Base-by-base conservation (phyloP, 2,329 filamentous ascomycete species). In the Chaetomiaceae sp. region DNA sequence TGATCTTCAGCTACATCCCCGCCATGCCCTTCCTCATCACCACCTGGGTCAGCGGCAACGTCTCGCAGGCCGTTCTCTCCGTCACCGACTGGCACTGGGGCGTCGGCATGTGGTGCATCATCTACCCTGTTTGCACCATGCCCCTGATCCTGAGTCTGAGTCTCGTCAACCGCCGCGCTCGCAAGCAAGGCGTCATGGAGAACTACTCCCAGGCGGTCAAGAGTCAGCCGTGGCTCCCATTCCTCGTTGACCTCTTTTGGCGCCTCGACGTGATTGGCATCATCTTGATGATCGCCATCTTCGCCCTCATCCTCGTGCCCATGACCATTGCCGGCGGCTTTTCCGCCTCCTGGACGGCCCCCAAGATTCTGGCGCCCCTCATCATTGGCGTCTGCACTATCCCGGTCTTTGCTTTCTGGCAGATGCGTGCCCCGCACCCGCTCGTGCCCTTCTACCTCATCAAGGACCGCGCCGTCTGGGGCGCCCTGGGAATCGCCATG, bases 1-100 rank as follows among this genome's bases (percentile, higher is more conserved):
- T 86, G 8, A 70, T 86, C 58, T 85, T 84, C 69, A 82, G 78
- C 42, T 86, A 83, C 60, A 72, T 86, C 53, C 80, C 81, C 2
- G 76, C 77, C 1, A 60, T 73, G 5, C 80, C 81, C 1, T 83
- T 81, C 65, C 69, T 84, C 58, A 77, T 82, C 66, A 84, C 84
- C 66, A 81, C 82, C 1, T 85, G 82, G 82, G 73, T 83, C 4
- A 78, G 76, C 55, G 82, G 82, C 21, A 71, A 83, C 58, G 66
- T 85, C 38, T 70, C 77, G 3, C 51, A 60, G 3, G 68, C 74
- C 0, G 77, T 83, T 2, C 64, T 83, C 1, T 59, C 51, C 0
- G 58, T 53, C 13, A 78, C 76, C 0, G 72, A 66, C 7, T 85
- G 82, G 82, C 66, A 73, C 53, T 84, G 81, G 81, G 82, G 81